Conservation (phyloP, 495 filamentous ascomycete genomes). For the Choiromyces venosus region DNA sequence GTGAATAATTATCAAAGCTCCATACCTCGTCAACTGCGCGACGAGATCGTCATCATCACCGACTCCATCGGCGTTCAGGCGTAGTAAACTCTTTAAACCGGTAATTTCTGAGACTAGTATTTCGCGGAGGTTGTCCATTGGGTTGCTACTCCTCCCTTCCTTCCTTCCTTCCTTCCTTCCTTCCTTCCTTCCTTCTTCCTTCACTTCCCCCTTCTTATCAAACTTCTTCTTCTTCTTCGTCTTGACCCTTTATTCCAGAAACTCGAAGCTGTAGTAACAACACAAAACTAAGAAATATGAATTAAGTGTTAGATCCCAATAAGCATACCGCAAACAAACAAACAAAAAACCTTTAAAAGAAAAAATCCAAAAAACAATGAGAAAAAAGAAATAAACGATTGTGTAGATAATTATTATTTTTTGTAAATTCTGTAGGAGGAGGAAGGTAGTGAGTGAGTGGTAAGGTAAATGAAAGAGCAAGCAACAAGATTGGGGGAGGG, state of each 20-base stretch:
- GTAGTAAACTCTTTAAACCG: slow-evolving; percentile 36
- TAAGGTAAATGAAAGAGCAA: not conserved
- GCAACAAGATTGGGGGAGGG: not conserved
- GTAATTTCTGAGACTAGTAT: slow-evolving; percentile 35
- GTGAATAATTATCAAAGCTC: not conserved
- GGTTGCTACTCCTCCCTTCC: not conserved
- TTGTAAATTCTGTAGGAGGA: not conserved
- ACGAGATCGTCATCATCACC: slow-evolving; percentile 37
- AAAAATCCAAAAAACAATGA: not conserved
- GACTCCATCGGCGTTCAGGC: slow-evolving; percentile 41
- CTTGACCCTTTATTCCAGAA: not conserved
- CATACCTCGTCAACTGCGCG: slow-evolving; percentile 33
- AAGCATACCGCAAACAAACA: not conserved
- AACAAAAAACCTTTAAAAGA: not conserved
- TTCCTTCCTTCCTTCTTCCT: not conserved
- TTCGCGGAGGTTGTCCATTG: slow-evolving; percentile 35
- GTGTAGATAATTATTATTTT: not conserved
- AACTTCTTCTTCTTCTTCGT: not conserved
- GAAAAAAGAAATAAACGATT: not conserved
- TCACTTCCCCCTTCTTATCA: not conserved
- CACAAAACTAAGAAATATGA: slow-evolving; percentile 3
- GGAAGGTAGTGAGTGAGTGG: not conserved
- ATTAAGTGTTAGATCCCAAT: not conserved
- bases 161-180: not conserved
- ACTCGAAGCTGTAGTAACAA: not conserved